Base-by-base conservation (phyloP, 441 rosid species). In the Populus hybrid region DNA sequence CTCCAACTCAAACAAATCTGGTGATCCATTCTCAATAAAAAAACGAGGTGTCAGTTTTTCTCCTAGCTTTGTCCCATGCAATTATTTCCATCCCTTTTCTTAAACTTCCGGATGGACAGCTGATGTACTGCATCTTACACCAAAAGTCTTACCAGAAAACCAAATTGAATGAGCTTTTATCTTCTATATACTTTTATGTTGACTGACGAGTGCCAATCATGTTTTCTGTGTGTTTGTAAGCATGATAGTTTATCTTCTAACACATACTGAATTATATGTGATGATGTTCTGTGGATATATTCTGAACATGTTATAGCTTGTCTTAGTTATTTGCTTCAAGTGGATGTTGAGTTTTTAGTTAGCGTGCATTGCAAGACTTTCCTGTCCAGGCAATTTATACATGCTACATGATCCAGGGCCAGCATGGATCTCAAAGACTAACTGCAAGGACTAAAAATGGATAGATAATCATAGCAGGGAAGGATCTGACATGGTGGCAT, bases 341-440 rank as follows among this genome's bases (percentile, higher is more conserved):
- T 21, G 66, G 66, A 61, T 61, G 3, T 61, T 61, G 11, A 61
- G 66, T 21, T 23, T 61, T 21, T n/a, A 61, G 10, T 23, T 21
- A 61, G 66, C 28, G 9, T 21, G 14, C 21, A 28, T 61, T 23
- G 28, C 14, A 21, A 21, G 66, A 61, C 23, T 61, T 8, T 61
- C 10, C 66, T 21, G 66, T 21, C 28, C 66, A 59, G 40, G 59
- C 35, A 50, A 70, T 77, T 70, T 38, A 69, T 57, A 24, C 0
- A 2, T 10, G 21, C 18, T 14, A 14, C 7, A 54, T 70, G 16
- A 18, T 66, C 74, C 77, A 79, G 74, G 64, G 40, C 71, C 65
- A 69, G 74, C 24, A 73, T 67, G 42, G 78, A 79, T 30, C 76
- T 72, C 71, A 72, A 66, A 20, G 67, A 70, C 54, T 21, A 57